phyloP scores from a whole-genome alignment of 2,329 filamentous ascomycete species.

The Dothideomycetes sp. region DNA sequence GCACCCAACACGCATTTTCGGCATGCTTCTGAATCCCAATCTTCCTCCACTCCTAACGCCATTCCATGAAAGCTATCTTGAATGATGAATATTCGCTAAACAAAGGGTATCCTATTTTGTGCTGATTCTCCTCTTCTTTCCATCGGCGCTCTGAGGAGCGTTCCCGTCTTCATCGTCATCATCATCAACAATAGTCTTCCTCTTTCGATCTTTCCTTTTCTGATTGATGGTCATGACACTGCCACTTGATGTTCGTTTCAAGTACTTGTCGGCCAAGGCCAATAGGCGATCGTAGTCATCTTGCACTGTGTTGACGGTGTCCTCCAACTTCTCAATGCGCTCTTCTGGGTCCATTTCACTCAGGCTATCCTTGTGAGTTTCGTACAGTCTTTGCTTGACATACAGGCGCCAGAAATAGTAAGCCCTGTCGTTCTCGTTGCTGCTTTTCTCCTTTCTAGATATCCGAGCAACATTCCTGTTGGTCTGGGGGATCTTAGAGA shows the following conservation, averaged over 20 bases:
- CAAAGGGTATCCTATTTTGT: too few species aligned
- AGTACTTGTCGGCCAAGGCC: constrained; percentile 30
- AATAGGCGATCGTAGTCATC: constrained; percentile 63
- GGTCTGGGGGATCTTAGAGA: constrained; percentile 41
- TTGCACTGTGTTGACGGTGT: constrained; percentile 57
- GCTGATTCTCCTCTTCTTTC: too few species aligned
- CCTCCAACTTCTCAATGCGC: constrained; percentile 60
- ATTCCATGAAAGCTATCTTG: too few species aligned
- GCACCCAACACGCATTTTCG: too few species aligned
- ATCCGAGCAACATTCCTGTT: constrained; percentile 38
- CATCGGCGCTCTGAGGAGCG: too few species aligned
- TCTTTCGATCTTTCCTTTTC: constrained; percentile 4
- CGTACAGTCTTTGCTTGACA: constrained; percentile 67
- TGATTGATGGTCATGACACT: background rate
- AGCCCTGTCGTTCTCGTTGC: constrained; percentile 47
- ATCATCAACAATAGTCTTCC: constrained; percentile 5
- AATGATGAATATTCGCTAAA: too few species aligned
- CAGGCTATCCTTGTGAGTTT: constrained; percentile 61
- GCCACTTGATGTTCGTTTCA: constrained; percentile 6
- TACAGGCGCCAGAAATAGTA: constrained; percentile 64
- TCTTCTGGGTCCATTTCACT: constrained; percentile 58
- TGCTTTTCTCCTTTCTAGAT: constrained; percentile 32
- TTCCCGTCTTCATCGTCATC: constrained; percentile 5
- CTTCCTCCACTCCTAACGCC: too few species aligned
- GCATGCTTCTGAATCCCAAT: too few species aligned